Evolutionary conservation across 176 grass and related monocot genomes (phyloP).

Genomic region (Triticum urartu): DNA sequence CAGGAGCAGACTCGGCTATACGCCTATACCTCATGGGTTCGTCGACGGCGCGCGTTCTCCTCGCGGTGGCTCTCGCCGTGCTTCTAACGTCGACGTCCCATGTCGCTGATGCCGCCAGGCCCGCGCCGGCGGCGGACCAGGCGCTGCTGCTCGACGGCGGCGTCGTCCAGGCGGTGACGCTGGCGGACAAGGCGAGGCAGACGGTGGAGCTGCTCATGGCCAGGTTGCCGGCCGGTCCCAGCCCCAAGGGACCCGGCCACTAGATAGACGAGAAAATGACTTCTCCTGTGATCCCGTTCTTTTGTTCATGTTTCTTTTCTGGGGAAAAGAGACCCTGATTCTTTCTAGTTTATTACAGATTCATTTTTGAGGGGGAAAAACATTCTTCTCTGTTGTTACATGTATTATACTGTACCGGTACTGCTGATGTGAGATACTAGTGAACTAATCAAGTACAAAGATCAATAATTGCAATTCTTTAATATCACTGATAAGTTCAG

Average conservation of each 20-base stretch:
- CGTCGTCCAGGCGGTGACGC: not conserved
- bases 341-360: not conserved
- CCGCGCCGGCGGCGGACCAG: constrained; percentile 9
- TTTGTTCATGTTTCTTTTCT: not conserved
- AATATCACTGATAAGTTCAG: not conserved
- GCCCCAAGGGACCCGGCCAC: constrained; percentile 63
- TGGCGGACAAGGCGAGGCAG: constrained; percentile 21
- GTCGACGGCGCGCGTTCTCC: not conserved
- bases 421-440: not conserved
- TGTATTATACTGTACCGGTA: not conserved
- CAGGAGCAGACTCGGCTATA: not conserved
- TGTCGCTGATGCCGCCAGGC: constrained; percentile 33
- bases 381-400: not conserved
- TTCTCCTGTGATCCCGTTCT: not conserved
- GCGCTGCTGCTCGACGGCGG: not conserved
- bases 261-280: constrained; percentile 3
- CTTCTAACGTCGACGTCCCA: not conserved
- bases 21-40: constrained; percentile 12
- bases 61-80: not conserved
- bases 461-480: not conserved
- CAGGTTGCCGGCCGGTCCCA: constrained; percentile 60
- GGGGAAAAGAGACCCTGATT: not conserved
- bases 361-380: not conserved
- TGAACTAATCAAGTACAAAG: not conserved
- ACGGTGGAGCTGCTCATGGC: constrained; percentile 44